Evolutionary conservation across 1,284 basidiomycete species (phyloP).

Genomic region (Irpex sp.): DNA sequence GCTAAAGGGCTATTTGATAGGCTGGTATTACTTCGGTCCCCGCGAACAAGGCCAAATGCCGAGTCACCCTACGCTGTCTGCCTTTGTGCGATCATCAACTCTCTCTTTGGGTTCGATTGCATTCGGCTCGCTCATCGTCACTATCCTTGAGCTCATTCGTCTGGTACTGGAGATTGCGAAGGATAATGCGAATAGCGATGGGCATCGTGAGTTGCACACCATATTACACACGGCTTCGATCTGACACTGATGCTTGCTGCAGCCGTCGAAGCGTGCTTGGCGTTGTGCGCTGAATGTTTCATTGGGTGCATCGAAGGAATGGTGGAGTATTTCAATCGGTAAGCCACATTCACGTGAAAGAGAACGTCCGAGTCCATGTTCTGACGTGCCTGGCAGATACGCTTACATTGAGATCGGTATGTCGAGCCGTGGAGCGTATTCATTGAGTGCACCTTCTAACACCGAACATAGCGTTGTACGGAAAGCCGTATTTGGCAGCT

Average conservation of each 20-base stretch:
- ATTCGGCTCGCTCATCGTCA: slow-evolving; percentile 88
- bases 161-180: slow-evolving; percentile 64
- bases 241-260: neutral
- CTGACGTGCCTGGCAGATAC: slow-evolving; percentile 40
- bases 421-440: neutral
- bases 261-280: slow-evolving; percentile 72
- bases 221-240: neutral
- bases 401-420: slow-evolving; percentile 80
- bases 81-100: slow-evolving; percentile 81
- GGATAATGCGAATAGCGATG: slow-evolving; percentile 69
- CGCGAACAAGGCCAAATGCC: slow-evolving; percentile 64
- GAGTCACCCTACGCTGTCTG: slow-evolving; percentile 64
- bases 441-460: neutral
- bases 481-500: slow-evolving; percentile 83
- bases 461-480: slow-evolving; percentile 65
- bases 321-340: slow-evolving; percentile 84
- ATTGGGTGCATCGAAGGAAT: slow-evolving; percentile 68
- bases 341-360: slow-evolving; percentile 21
- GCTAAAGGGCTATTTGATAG: slow-evolving; percentile 19
- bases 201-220: slow-evolving; percentile 55
- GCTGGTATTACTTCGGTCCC: slow-evolving; percentile 77
- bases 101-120: slow-evolving; percentile 87
- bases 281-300: slow-evolving; percentile 81
- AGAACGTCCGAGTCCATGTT: neutral
- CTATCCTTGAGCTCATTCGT: slow-evolving; percentile 75